These are phyloP conservation scores for Diaporthe caulivora DNA, from an alignment of 2,329 filamentous ascomycete genomes.

Conservation along the genomic window DNA sequence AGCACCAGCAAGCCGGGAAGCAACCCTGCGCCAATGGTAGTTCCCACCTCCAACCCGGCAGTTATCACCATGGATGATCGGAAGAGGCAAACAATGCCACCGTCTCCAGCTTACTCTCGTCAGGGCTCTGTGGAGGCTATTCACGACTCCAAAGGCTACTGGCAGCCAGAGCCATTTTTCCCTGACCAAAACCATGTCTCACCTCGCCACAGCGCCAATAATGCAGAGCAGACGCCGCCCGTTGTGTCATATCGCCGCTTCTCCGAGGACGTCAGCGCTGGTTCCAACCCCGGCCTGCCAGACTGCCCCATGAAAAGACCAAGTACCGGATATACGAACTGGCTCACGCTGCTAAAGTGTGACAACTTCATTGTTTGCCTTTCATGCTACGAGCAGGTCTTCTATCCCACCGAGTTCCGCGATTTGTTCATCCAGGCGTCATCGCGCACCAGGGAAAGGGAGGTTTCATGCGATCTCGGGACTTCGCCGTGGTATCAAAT, in stretches of 20 bases:
- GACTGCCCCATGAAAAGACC: conserved; percentile 77
- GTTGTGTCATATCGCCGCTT: conserved; percentile 65
- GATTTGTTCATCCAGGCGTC: conserved; percentile 74
- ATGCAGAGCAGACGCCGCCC: conserved; percentile 50
- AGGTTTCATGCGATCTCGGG: conserved; percentile 83
- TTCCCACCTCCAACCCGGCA: conserved; percentile 1
- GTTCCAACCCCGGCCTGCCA: conserved; percentile 64
- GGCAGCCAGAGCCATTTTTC: conserved; percentile 55
- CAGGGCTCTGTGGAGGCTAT: conserved; percentile 44
- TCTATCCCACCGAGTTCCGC: conserved; percentile 76
- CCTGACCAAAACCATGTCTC: conserved; percentile 5
- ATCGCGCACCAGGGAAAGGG: conserved; percentile 66
- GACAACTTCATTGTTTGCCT: conserved; percentile 85
- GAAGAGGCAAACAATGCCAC: conserved; percentile 42
- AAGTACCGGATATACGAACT: conserved; percentile 77
- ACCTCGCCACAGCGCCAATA: conserved; percentile 47
- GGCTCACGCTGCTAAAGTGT: conserved; percentile 81
- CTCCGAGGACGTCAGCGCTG: conserved; percentile 63
- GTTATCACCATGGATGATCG: conserved; percentile 41
- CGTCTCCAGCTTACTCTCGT: conserved; percentile 41
- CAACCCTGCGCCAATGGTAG: not conserved
- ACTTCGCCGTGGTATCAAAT: conserved; percentile 83
- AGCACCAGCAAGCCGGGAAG: conserved; percentile 40
- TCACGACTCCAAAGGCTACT: conserved; percentile 48
- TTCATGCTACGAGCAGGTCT: conserved; percentile 79